These are phyloP conservation scores for Acer campestre DNA, from an alignment of 345 rosid genomes.

Conservation along the genomic window DNA sequence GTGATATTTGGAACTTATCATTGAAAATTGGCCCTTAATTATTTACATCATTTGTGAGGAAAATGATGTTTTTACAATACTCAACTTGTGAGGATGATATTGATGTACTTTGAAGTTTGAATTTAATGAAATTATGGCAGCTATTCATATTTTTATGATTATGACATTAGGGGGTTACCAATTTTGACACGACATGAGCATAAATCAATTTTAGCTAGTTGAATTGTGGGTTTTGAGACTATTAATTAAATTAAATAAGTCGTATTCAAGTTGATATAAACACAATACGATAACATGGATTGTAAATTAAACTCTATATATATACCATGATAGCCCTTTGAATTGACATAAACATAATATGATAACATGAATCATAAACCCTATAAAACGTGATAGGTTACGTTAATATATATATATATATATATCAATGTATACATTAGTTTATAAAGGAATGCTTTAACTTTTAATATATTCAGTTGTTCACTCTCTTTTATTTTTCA, in stretches of 20 bases:
- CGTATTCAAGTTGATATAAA: too few species aligned
- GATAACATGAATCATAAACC: too few species aligned
- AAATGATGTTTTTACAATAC: not conserved
- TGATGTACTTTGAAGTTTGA: not conserved
- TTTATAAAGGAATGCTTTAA: too few species aligned
- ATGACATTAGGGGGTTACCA: not conserved
- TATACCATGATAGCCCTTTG: too few species aligned
- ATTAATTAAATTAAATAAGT: too few species aligned
- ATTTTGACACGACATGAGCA: not conserved
- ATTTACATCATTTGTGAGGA: not conserved
- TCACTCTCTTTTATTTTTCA: too few species aligned
- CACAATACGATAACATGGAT: too few species aligned
- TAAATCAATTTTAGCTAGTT: not conserved
- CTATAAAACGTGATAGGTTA: too few species aligned
- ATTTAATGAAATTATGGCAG: not conserved
- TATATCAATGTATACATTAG: not conserved
- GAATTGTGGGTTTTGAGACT: not conserved
- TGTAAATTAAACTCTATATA: too few species aligned
- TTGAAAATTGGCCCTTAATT: conserved; percentile 1
- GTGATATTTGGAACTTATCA: conserved; percentile 28
- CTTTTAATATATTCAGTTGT: too few species aligned
- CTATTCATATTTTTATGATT: not conserved
- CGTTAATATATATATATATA: too few species aligned
- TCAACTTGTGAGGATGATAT: conserved; percentile 16
- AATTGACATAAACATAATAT: too few species aligned